These are phyloP conservation scores for Metarhizium brunneum DNA, from an alignment of 2,329 filamentous ascomycete genomes.

Conservation along the genomic window DNA sequence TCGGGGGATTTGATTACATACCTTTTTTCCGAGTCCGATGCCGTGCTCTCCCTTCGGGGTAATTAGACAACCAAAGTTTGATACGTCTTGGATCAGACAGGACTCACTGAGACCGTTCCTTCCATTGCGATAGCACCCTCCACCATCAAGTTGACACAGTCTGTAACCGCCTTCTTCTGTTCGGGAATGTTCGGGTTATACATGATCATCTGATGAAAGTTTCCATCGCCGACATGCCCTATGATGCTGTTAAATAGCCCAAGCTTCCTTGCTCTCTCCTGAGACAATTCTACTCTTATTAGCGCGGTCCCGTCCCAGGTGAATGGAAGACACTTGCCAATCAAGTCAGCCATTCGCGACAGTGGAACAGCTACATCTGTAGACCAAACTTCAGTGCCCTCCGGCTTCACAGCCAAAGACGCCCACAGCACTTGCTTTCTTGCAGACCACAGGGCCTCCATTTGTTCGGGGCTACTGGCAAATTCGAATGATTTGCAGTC, in stretches of 20 bases:
- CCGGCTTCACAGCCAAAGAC: conserved; percentile 54
- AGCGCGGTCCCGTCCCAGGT: neutral
- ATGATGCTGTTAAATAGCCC: conserved; percentile 58
- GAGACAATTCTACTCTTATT: conserved; percentile 44
- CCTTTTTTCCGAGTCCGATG: conserved; percentile 60
- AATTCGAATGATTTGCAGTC: conserved; percentile 58
- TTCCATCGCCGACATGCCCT: conserved; percentile 66
- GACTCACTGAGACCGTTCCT: conserved; percentile 56
- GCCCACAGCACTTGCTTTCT: conserved; percentile 68
- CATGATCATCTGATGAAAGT: conserved; percentile 52
- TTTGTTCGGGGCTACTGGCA: conserved; percentile 53
- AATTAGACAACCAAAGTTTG: neutral
- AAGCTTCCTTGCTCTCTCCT: conserved; percentile 52
- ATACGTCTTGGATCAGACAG: conserved; percentile 10
- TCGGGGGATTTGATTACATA: conserved; percentile 30
- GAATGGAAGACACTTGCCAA: conserved; percentile 25
- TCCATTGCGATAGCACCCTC: conserved; percentile 60
- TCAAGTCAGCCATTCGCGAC: conserved; percentile 60
- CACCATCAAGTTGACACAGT: conserved; percentile 60
- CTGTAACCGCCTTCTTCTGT: conserved; percentile 44
- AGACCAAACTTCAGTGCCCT: conserved; percentile 60
- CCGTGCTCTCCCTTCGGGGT: conserved; percentile 51
- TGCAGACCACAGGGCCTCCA: conserved; percentile 64
- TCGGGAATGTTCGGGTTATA: conserved; percentile 40
- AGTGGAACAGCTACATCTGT: conserved; percentile 76